Base-by-base conservation (phyloP, 2,329 filamentous ascomycete genomes). In the Scopulariopsis brevicaulis region DNA sequence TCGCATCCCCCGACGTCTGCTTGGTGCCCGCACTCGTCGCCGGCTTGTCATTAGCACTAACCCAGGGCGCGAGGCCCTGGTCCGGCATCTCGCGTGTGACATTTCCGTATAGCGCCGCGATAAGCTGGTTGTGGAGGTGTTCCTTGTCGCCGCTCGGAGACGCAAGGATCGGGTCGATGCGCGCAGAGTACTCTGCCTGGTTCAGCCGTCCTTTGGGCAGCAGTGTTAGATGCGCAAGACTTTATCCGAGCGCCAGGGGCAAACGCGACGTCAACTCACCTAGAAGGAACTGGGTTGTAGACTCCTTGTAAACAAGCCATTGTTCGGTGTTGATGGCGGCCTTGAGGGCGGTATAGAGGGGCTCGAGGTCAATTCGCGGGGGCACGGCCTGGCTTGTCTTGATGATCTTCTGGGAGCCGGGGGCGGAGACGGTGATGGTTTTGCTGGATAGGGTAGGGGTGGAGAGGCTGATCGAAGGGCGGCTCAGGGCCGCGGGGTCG, bases 1-100 rank as follows among this genome's bases (percentile, higher is more conserved):
- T 77, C 37, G 84, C 82, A 75, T 87, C 84, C 32, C 83, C 83
- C 32, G 80, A 82, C 53, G 83, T 77, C 24, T 82, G 81, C 67
- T 87, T 87, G 63, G 74, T 79, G 62, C 80, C 79, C 35, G 78
- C 72, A 50, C 75, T 76, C 12, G 79, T 72, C 20, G 78, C 71
- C 20, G 83, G 83, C 65, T 87, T 87, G 64, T 87, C 84, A 65
- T 87, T 86, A 58, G 84, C 83, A 68, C 83, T 86, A 67, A 87
- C 85, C 84, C 84, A 88, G 60, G 82, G 82, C 54, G 85, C 85
- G 65, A 85, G 78, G 64, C 84, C 84, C 67, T 77, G 77, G 62
- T 87, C 84, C 59, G 85, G 84, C 75, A 85, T 81, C 67, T 87
- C 85, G 59, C 85, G 75, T 40, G 83, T 86, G 60, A 86, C 80